Base-by-base conservation (phyloP, 2,329 filamentous ascomycete genomes). In the Trichoderma citrinoviride region DNA sequence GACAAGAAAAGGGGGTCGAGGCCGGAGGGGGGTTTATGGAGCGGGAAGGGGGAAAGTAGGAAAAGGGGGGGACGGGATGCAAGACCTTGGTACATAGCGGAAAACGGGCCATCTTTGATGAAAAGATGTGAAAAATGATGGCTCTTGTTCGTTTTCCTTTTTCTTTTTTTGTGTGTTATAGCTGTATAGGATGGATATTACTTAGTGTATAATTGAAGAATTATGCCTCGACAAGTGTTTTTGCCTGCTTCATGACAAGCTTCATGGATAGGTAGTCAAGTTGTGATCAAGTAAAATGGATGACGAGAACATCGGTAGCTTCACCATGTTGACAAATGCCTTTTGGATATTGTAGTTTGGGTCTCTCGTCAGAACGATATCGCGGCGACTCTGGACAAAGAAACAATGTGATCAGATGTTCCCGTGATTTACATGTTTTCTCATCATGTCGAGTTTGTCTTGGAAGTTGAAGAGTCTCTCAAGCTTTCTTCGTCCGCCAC, bases 151-250 rank as follows among this genome's bases (percentile, higher is more conserved):
- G 4, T 14, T 14, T 37, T 14, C 14, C 7, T 37, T 3, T 37
- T 37, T 37, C 8, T 14, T 37, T 37, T 10, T 37, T 37, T 37
- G 33, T 52, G 65, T 67, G 66, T 58, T 63, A 68, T 69, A 67
- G 63, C 66, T 70, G 68, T 69, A 70, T 67, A 68, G 65, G 69
- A 69, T 69, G 65, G 69, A 69, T 69, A 69, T 69, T 68, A 54
- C 46, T 61, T 68, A 70, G 67, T 68, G 69, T 68, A 70, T 70
- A 70, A 70, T 68, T 61, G 25, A 58, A 68, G 44, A 61, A 67
- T 64, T 67, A 67, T 61, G 58, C 52, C 49, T 62, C 53, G 37
- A 43, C 27, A 41, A n/a, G 2, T 7, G 7, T 25, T 23, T 8
- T 33, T 29, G 8, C 14, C 14, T 27, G 5, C 15, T 29, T 15